Base-by-base conservation (phyloP, 441 rosid genomes). In the Jatropha podagrica region DNA sequence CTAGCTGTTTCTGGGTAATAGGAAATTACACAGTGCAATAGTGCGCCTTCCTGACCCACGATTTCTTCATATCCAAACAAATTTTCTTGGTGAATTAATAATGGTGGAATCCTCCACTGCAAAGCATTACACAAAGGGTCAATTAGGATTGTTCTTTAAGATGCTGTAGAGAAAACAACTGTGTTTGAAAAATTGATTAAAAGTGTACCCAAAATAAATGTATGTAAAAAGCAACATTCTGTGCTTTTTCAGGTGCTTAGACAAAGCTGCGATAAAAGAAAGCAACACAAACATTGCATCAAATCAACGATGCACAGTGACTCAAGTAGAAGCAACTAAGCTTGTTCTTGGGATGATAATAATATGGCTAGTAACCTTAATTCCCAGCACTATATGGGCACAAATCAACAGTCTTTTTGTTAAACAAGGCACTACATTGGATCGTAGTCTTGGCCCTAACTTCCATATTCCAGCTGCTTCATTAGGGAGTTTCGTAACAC, bases 401-500 rank as follows among this genome's bases (percentile, higher is more conserved):
- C 98, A 92, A 83, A 87, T 94, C 83, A 94, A 92, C 78, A 94
- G 97, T 17, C 77, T 94, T 17, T 94, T 91, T 75, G 95, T 94
- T 79, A 92, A 94, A 81, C 98, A 94, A 81, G 98, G 98, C 60
- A 92, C 94, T 61, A 92, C 96, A 46, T 73, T 94, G 75, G 88
- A 94, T 83, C 82, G 97, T 4, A 74, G 58, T 54, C 40, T 92
- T 3, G 95, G 92, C 44, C 71, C 88, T 0, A 69, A 63, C 74
- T 92, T 94, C 82, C 87, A 88, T 54, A 87, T 92, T 63, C 98
- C 97, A 0, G 93, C 98, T 1, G 98, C 98, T 55, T 89, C 93
- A 1, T 71, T 94, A 1, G 90, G 95, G 3, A 88, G 93, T 81
- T 91, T 92, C 46, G 90, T 94, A 8, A 92, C 96, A 1, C 86